These are phyloP conservation scores for Actinidia arguta DNA, from an alignment of 179 eudicot genomes.

Conservation along the genomic window DNA sequence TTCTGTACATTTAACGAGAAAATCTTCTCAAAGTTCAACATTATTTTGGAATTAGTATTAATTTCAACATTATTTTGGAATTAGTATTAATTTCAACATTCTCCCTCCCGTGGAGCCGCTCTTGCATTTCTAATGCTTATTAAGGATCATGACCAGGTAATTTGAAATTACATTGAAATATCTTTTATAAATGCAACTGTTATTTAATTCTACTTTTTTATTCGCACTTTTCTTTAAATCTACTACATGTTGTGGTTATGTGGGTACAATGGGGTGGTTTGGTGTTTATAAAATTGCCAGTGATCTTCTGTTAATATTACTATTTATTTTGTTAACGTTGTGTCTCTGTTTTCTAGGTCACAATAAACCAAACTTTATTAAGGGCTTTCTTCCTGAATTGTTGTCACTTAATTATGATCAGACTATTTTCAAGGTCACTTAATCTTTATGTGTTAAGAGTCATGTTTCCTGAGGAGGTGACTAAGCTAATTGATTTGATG, in stretches of 20 bases:
- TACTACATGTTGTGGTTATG: neutral
- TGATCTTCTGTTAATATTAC: constrained; percentile 3
- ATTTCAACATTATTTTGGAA: no score
- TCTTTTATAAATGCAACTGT: neutral
- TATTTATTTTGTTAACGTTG: neutral
- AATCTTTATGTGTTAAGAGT: neutral
- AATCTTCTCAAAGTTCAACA: no score
- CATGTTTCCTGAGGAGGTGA: neutral
- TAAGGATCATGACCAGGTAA: constrained; percentile 90
- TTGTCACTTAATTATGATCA: constrained; percentile 97
- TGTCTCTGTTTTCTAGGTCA: neutral
- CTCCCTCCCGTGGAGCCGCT: no score
- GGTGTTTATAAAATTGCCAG: neutral
- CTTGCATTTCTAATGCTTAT: constrained; percentile 54
- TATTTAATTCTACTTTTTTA: neutral
- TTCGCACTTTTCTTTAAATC: neutral
- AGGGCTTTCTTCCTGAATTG: constrained; percentile 90
- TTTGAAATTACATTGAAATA: neutral
- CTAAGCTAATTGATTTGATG: neutral
- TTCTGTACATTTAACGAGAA: no score
- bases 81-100: no score
- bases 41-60: no score
- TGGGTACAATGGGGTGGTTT: neutral
- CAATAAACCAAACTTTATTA: constrained; percentile 94
- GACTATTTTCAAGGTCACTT: constrained; percentile 83